Evolutionary conservation across 306 rosid genomes (phyloP), one percentile per base, ranked within the genome.

Genomic region (Cotoneaster glaucophyllus): DNA sequence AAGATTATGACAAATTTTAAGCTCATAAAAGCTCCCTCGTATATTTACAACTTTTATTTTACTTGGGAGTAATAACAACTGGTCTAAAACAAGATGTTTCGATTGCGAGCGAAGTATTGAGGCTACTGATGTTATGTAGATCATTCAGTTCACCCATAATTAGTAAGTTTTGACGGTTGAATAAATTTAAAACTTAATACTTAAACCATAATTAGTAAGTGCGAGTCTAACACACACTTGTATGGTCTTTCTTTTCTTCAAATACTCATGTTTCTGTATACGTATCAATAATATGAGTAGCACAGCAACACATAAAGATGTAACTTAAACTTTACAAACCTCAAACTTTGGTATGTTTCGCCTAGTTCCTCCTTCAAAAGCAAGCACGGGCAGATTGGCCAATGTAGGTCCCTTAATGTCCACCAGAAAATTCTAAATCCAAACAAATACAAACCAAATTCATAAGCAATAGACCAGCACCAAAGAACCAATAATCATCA

Each of bases 341-440:
- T 92, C 91, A 82, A 95, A 90, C 77, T 84, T 90, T 3, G 98
- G 97, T 78, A 95, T 90, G 88, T 95, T 95, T 83, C 97, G 87
- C 85, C 98, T 87, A 12, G 98, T 95, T 84, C 97, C 98, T 82
- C 98, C 98, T 90, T 95, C 98, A 67, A 95, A 95, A 64, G 98
- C 97, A 82, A 92, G 98, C 81, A 95, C 98, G 0, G 97, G 98
- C 74, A 95, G 81, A 88, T 78, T 83, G 39, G 93, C 97, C 81
- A 95, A n/a, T 41, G 85, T 45, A 62, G 96, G 98, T 67, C 97
- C 97, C 79, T 90, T 92, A 57, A 95, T 90, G 86, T 95, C 98
- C 80, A 95, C 96, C 58, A 88, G 89, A 88, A 95, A 95, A 80
- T 89, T 95, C 97, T 95, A 87, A 58, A 45, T 25, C n/a, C 75